Percentiles rank a stretch among this genome's conserved stretches.
These are phyloP conservation scores for Mollisia scopiformis DNA, from an alignment of 2,329 filamentous ascomycete genomes.

Conservation along the genomic window DNA sequence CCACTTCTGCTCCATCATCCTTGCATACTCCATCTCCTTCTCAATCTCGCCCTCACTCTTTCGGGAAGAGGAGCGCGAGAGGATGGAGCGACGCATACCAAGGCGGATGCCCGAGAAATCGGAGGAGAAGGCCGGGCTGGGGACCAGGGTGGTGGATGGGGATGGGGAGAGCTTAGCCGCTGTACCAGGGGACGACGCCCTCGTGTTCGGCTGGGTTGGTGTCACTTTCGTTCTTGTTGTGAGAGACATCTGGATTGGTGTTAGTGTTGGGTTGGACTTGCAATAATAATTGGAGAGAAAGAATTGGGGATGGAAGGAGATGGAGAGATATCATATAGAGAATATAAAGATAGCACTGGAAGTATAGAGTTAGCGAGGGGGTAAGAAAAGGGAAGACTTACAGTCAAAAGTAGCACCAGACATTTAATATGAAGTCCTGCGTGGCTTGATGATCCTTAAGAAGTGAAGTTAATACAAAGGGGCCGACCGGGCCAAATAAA, in stretches of 20 bases:
- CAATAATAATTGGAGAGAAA: not conserved
- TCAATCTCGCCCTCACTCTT: not conserved
- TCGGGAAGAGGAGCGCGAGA: not conserved
- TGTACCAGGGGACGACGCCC: not conserved
- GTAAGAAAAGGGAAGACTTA: not conserved
- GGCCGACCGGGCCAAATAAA: not conserved
- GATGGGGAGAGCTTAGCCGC: not conserved
- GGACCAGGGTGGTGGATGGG: not conserved
- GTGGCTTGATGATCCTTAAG: not conserved
- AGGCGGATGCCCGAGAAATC: not conserved
- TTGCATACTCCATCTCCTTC: not conserved
- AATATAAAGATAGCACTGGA: too few species aligned
- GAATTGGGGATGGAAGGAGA: not conserved
- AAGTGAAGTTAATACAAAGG: not conserved
- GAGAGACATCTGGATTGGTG: not conserved
- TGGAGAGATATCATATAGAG: not conserved
- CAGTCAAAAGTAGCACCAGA: not conserved
- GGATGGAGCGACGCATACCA: not conserved
- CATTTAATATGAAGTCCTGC: not conserved
- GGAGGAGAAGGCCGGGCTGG: not conserved
- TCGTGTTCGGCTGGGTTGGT: not conserved
- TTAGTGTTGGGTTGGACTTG: not conserved
- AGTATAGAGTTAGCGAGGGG: not conserved
- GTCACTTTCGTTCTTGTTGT: not conserved
- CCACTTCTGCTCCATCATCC: not conserved